Percentiles rank a stretch among this genome's conserved stretches.
Evolutionary conservation across 495 filamentous ascomycete genomes (phyloP).

Genomic region (Penicillium paradoxum): DNA sequence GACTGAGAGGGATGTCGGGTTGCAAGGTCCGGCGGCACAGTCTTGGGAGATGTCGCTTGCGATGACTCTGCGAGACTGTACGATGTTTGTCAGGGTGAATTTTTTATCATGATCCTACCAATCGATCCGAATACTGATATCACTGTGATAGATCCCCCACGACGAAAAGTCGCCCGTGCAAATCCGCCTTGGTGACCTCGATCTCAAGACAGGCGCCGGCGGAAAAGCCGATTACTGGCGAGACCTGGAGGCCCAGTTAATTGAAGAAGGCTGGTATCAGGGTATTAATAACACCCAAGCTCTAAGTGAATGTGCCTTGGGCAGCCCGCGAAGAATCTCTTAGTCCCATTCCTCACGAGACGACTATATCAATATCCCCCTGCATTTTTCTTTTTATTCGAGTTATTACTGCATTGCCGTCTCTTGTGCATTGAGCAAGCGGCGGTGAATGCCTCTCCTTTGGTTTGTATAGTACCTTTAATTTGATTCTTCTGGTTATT

Average conservation of each 20-base stretch:
- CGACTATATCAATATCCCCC: background rate
- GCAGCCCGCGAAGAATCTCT: constrained; percentile 10
- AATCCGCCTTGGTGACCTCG: constrained; percentile 78
- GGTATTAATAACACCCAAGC: constrained; percentile 31
- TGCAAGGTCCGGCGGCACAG: constrained; percentile 28
- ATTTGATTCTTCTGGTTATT: background rate
- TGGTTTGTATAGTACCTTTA: background rate
- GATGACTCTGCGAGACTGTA: constrained; percentile 90
- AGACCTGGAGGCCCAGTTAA: constrained; percentile 55
- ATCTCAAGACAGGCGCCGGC: constrained; percentile 69
- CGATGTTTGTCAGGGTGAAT: constrained; percentile 70
- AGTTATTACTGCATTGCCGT: background rate
- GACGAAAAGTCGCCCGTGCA: constrained; percentile 49
- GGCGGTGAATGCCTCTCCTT: background rate
- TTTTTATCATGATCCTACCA: too few species aligned
- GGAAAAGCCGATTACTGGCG: constrained; percentile 73
- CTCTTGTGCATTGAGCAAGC: too few species aligned
- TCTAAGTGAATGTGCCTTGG: constrained; percentile 32
- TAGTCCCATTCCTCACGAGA: background rate
- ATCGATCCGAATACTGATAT: constrained; percentile 4
- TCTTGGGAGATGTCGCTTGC: constrained; percentile 46
- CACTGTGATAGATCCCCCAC: constrained; percentile 17
- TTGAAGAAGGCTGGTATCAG: constrained; percentile 70
- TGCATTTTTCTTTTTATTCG: background rate
- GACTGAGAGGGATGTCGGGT: constrained; percentile 31